Evolutionary conservation across 345 rosid genomes (phyloP), one percentile per base, ranked within the genome.

Genomic region (Atalantia buxifolia): DNA sequence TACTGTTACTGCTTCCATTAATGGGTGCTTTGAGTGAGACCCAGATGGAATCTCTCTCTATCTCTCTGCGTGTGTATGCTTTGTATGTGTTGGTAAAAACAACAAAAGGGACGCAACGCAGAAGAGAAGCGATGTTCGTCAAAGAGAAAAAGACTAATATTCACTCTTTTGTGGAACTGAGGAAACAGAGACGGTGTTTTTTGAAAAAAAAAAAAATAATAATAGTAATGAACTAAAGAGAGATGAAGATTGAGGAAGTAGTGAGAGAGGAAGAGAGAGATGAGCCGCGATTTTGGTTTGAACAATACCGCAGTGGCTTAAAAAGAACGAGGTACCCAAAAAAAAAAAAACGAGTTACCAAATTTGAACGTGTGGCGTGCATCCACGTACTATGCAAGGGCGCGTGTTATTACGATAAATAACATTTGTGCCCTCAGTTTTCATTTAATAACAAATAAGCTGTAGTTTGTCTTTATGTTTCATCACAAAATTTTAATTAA

Each of bases 1-100:
- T 73, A 61, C 82, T 78, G 80, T 71, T 74, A 40, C 67, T 21
- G 89, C 60, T 79, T 85, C 89, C 91, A 88, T 86, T 68, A 67
- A 62, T 33, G 73, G 21, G 6, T 2, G 42, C 71, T 68, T 36
- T 9, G 65, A 68, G 78, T 27, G 62, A 73, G 81, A 80, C 75
- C 53, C 77, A 65, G 77, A 71, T 48, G 84, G 60, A 78, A 75
- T 27, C 66, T 71, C 77, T 56, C 9, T 7, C 28, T 21, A 40
- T 31, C 40, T 7, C 36, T 31, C 8, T 16, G 3, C 8, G 19
- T 30, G 30, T n/a, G 7, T n/a, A 13, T 38, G 33, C 19, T 59
- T 50, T 50, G 68, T 36, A 27, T 18, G 30, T 24, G 31, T 19
- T 5, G 62, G 59, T 59, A 53, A 63, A 14, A 38, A 3, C 50